Evolutionary conservation across 139 green algal genomes (phyloP).

Genomic region (Chlorella ohadii): DNA sequence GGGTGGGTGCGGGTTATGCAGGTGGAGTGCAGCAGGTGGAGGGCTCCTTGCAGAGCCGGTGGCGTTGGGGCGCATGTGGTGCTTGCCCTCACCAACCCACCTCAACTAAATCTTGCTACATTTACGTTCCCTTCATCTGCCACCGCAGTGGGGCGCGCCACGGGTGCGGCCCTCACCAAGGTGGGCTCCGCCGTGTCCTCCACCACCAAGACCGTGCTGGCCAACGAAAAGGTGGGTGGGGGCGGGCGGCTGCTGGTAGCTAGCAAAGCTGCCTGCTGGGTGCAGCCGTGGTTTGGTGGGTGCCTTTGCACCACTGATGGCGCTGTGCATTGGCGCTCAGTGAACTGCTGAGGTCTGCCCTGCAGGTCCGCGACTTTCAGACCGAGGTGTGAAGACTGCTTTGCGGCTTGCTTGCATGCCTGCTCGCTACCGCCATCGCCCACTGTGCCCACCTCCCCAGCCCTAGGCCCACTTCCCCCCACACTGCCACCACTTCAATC

Average conservation of each 20-base stretch:
- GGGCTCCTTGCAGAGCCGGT: no score
- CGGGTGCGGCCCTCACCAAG: background rate
- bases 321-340: background rate
- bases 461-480: background rate
- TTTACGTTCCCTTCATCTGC: no score
- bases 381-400: background rate
- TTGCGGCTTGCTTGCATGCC: background rate
- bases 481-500: background rate
- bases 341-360: background rate
- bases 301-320: no score
- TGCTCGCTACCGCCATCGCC: background rate
- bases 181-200: slow-evolving; percentile 4
- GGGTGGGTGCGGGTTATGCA: no score
- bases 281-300: no score
- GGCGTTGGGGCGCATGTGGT: no score
- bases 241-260: no score
- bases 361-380: background rate
- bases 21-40: no score
- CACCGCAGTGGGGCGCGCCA: background rate
- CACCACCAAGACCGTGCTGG: slow-evolving; percentile 26
- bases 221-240: slow-evolving; percentile 24
- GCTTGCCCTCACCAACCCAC: no score
- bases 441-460: background rate
- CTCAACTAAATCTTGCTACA: no score
- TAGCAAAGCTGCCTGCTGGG: no score